Base-by-base conservation (phyloP, 2,329 filamentous ascomycete species). In the Alternaria sp. region DNA sequence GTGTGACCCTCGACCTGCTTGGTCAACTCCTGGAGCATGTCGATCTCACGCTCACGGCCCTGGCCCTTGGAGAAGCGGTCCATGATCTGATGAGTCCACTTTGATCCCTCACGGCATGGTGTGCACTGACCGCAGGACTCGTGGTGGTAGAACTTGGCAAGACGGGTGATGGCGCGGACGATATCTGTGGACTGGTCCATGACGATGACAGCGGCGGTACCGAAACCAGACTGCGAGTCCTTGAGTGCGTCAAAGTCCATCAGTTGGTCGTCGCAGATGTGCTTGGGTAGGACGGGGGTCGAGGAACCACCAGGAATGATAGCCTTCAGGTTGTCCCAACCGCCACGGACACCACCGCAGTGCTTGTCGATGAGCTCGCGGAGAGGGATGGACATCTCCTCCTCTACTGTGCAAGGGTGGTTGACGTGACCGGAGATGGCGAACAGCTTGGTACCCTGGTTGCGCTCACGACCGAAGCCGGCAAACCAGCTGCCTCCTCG, bases 61-160 rank as follows among this genome's bases (percentile, higher is more conserved):
- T 93, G 89, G 63, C 96, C 96, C 81, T 92, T 91, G 86, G 97
- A 93, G 74, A 99, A 97, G 61, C 96, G 91, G 82, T 91, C 86
- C 96, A 99, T 98, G 82, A 99, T 98, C 86, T 99, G 94, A 83
- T 97, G 92, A 11, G 95, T 97, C 96, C 96, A 99, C 85, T 97
- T 97, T 86, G 91, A 96, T 70, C 96, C 96, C 85, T 99, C 96
- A 80, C 96, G 92, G 88, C 96, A 99, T n/a, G 96, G 96, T 62
- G 96, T 99, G 86, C 96, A 99, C 85, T 99, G 96, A 64, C 96
- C 96, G 82, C 96, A 99, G 71, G 90, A 94, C 86, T 99, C 96
- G 85, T 99, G 96, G 83, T 94, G 92, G 87, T 99, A 99, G 86
- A 99, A 99, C 81, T 95, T 93, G 76, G 92, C 93, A 73, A 99